Evolutionary conservation across 352 stramenopile genomes (phyloP).

Genomic region (Phytopythium chamaehyphon): DNA sequence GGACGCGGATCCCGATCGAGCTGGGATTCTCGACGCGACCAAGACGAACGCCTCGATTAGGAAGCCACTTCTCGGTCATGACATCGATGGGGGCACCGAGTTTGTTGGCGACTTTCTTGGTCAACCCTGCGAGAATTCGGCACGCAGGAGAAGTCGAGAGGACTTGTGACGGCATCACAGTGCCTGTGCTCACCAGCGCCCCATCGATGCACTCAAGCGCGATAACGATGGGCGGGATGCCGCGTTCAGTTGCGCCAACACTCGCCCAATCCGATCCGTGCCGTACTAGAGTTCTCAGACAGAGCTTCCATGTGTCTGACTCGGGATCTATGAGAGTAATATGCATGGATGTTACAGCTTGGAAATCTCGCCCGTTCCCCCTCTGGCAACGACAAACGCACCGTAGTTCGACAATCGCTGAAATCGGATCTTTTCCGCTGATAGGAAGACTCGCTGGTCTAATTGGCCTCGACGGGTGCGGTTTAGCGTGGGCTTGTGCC

Average conservation of each 20-base stretch:
- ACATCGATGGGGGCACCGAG: conserved; percentile 71
- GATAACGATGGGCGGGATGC: conserved; percentile 60
- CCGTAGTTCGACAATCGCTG: conserved; percentile 71
- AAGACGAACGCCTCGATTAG: conserved; percentile 26
- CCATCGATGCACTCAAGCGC: conserved; percentile 44
- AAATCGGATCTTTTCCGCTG: conserved; percentile 52
- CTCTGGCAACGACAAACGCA: too few relatives aligned
- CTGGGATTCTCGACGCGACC: conserved; percentile 6
- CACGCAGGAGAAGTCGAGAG: conserved; percentile 70
- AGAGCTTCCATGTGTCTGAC: conserved; percentile 57
- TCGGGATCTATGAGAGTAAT: conserved; percentile 57
- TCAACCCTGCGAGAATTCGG: conserved; percentile 69
- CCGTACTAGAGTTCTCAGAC: conserved; percentile 62
- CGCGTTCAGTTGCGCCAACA: conserved; percentile 62
- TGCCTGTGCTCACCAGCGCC: conserved; percentile 50
- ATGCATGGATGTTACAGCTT: too few relatives aligned
- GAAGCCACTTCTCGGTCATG: conserved; percentile 84
- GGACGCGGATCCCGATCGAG: conserved; percentile 10
- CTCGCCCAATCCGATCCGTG: conserved; percentile 68
- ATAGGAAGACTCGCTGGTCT: conserved; percentile 72
- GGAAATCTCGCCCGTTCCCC: too few relatives aligned
- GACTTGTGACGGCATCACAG: conserved; percentile 33
- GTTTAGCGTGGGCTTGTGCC: conserved; percentile 74
- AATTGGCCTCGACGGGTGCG: conserved; percentile 65
- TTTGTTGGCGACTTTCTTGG: conserved; percentile 84